Evolutionary conservation across 2,329 filamentous ascomycete genomes (phyloP).

Genomic region (Exophiala xenobiotica): DNA sequence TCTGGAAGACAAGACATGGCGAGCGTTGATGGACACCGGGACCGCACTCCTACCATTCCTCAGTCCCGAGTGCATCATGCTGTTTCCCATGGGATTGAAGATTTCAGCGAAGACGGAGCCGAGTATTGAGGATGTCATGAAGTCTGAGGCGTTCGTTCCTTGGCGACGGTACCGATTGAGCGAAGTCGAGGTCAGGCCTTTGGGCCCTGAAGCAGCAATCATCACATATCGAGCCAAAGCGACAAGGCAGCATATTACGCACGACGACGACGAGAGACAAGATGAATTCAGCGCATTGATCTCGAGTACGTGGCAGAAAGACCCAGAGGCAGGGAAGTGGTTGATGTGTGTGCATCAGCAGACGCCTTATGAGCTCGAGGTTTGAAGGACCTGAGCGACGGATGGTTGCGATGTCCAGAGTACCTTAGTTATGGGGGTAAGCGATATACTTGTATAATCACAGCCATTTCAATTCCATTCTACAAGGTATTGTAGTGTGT

Average conservation of each 20-base stretch:
- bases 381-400: slow-evolving; percentile 3
- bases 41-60: slow-evolving; percentile 28
- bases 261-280: slow-evolving; percentile 23
- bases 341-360: slow-evolving; percentile 31
- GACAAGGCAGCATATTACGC: slow-evolving; percentile 22
- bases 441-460: too few relatives aligned
- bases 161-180: slow-evolving; percentile 27
- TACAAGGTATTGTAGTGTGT: too few relatives aligned
- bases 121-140: slow-evolving; percentile 30
- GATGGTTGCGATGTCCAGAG: too few relatives aligned
- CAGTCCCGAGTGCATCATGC: slow-evolving; percentile 29
- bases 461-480: too few relatives aligned
- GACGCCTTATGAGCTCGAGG: slow-evolving; percentile 26
- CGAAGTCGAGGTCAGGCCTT: slow-evolving; percentile 25
- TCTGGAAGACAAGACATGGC: slow-evolving; percentile 31
- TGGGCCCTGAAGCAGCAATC: slow-evolving; percentile 26
- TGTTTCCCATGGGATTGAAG: slow-evolving; percentile 30
- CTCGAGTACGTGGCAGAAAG: slow-evolving; percentile 29
- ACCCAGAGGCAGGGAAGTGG: slow-evolving; percentile 26
- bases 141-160: slow-evolving; percentile 30
- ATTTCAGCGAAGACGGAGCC: slow-evolving; percentile 25
- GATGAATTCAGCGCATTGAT: slow-evolving; percentile 29
- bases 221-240: slow-evolving; percentile 30
- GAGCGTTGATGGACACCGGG: slow-evolving; percentile 25
- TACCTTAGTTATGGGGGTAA: neutral